phyloP scores from a whole-genome alignment of 2,329 filamentous ascomycete genomes.

The Sclerotinia subarctica region DNA sequence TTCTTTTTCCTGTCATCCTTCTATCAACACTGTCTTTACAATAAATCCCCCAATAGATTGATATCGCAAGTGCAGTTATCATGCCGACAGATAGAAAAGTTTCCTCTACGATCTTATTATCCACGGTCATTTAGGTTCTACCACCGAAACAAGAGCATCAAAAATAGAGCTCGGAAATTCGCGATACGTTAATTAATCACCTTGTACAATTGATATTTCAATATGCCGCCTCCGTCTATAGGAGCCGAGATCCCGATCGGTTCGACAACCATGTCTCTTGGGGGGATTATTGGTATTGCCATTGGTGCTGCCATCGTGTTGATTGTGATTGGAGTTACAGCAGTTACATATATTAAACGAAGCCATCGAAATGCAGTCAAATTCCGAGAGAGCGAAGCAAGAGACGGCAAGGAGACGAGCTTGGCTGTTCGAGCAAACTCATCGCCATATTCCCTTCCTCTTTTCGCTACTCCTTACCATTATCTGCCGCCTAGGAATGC shows the following conservation, averaged over 20 bases:
- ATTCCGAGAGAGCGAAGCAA: not conserved
- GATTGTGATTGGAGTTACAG: not conserved
- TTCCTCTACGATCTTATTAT: not conserved
- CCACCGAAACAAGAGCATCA: not conserved
- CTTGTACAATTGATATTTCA: not conserved
- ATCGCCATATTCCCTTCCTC: not conserved
- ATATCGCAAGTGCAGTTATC: constrained; percentile 9
- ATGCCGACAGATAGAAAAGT: not conserved
- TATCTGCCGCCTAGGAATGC: constrained; percentile 1
- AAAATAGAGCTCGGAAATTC: not conserved
- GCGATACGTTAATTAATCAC: not conserved
- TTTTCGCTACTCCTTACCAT: constrained; percentile 10
- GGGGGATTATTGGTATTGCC: constrained; percentile 9
- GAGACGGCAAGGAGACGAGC: not conserved
- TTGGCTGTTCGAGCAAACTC: not conserved
- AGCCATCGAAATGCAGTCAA: not conserved
- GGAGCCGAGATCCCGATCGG: constrained; percentile 6
- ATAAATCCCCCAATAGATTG: not conserved
- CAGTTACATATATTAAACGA: not conserved
- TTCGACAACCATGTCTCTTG: not conserved
- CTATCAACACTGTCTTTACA: not conserved
- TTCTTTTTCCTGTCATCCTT: not conserved
- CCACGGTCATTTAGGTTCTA: not conserved
- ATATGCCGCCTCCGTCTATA: constrained; percentile 12
- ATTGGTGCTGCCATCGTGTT: constrained; percentile 6